Evolutionary conservation across 495 filamentous ascomycete species (phyloP), one percentile per base, ranked within the genome.

Genomic region (Penicillium tannophilum): DNA sequence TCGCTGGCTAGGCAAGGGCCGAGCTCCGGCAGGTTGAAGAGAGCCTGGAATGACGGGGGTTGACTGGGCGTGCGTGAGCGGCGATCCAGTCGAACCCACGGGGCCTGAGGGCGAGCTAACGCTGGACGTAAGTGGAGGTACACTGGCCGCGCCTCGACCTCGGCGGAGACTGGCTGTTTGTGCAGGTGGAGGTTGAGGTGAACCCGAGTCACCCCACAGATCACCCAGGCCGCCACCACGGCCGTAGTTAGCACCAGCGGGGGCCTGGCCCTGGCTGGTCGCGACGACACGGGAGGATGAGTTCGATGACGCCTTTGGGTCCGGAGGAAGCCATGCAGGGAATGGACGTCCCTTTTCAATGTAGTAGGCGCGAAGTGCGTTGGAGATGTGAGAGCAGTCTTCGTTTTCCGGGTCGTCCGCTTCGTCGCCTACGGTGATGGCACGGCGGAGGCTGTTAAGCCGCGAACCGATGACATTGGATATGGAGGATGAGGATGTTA

Each of bases 301-400:
- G 31, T 82, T 84, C 16, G 84, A 79, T 23, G 84, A 88, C 4
- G 83, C 86, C 65, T 90, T 91, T 5, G 92, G 92, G 63, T 92
- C 91, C 14, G 88, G 90, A 26, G 90, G 92, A 11, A 98, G 89
- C 94, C 94, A 98, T 59, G 78, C 73, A 8, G 94, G 94, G 67
- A 91, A 91, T 0, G 89, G 83, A 16, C 87, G 85, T 60, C 87
- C 87, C 65, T 95, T 95, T 69, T 98, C 94, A 36, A 77, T 85
- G 78, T 98, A 98, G 81, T 98, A 96, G 56, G 86, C 89, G 52
- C 94, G 89, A n/a, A 98, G 86, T 14, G 96, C 93, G 68, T 93
- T 89, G 75, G 90, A 93, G 68, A 98, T 87, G 76, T 97, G 92
- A 1, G 92, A 93, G 78, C 94, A 89, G 76, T 97, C 92, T 76